These are phyloP conservation scores for Selaginella tamariscina DNA, from an alignment of 75 land plant genomes.

Conservation along the genomic window DNA sequence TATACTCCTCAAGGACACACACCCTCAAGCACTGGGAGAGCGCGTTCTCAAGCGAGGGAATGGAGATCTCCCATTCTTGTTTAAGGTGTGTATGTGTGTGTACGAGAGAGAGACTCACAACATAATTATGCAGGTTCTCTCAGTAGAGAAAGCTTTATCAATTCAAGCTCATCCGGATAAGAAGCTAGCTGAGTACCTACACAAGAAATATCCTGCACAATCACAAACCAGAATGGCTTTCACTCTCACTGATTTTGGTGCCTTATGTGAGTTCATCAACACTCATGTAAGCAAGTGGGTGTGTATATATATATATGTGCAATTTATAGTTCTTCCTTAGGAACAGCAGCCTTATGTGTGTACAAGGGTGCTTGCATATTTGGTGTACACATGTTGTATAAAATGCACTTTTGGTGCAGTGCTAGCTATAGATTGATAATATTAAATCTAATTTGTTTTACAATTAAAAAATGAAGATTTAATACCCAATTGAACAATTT, in stretches of 20 bases:
- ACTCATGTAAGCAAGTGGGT: constrained; percentile 56
- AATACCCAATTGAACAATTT: too few relatives aligned
- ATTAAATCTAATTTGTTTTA: too few relatives aligned
- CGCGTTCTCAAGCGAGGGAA: constrained; percentile 54
- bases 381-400: too few relatives aligned
- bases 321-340: too few relatives aligned
- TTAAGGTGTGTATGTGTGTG: constrained; percentile 61
- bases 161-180: too few relatives aligned
- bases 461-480: too few relatives aligned
- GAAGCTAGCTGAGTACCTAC: constrained; percentile 54
- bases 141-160: constrained; percentile 81
- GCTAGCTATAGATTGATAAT: too few relatives aligned
- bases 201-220: constrained; percentile 47
- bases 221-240: constrained; percentile 99
- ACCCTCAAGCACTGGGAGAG: constrained; percentile 53
- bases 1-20: constrained; percentile 42
- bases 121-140: constrained; percentile 47
- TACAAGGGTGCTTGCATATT: too few relatives aligned
- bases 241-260: constrained; percentile 77
- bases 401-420: too few relatives aligned
- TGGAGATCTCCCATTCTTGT: constrained; percentile 65
- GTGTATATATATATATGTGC: too few relatives aligned
- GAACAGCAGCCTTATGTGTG: too few relatives aligned
- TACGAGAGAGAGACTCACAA: too few relatives aligned
- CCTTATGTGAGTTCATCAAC: constrained; percentile 73